Evolutionary conservation across 2,329 filamentous ascomycete genomes (phyloP).

Genomic region (Chaetomium sp.): DNA sequence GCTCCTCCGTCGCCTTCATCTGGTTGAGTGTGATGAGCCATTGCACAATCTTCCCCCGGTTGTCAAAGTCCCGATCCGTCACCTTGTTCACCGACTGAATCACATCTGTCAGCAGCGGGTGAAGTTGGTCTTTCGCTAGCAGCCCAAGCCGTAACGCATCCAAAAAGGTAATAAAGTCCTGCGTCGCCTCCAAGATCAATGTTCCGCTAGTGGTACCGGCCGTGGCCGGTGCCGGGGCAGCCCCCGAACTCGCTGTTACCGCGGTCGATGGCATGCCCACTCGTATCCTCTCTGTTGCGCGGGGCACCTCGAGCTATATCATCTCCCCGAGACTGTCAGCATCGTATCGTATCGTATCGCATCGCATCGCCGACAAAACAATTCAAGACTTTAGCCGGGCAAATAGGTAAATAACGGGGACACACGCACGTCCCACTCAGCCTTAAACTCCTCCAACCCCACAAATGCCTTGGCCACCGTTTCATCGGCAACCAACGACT

Average conservation of each 20-base stretch:
- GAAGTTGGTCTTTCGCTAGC: constrained; percentile 91
- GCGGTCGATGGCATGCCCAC: constrained; percentile 89
- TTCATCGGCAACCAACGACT: constrained; percentile 85
- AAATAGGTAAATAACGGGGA: too few species aligned
- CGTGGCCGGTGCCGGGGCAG: constrained; percentile 37
- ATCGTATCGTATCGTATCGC: not conserved
- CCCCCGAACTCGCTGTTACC: constrained; percentile 46
- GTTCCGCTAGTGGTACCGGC: constrained; percentile 48
- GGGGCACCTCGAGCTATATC: constrained; percentile 78
- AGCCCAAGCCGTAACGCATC: constrained; percentile 90
- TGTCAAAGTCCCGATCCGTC: constrained; percentile 90
- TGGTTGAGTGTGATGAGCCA: constrained; percentile 97
- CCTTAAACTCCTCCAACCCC: constrained; percentile 85
- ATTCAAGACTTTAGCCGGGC: too few species aligned
- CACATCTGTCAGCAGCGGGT: constrained; percentile 87
- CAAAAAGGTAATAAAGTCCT: constrained; percentile 97
- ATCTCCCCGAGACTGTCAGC: constrained; percentile 1
- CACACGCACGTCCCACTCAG: constrained; percentile 74
- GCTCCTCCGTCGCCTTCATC: constrained; percentile 91
- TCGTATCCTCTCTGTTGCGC: constrained; percentile 84
- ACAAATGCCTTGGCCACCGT: constrained; percentile 82
- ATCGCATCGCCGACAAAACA: too few species aligned
- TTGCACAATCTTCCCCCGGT: constrained; percentile 92
- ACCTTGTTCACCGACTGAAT: constrained; percentile 98
- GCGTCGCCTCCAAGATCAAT: constrained; percentile 82